Percentiles rank a stretch among this genome's conserved stretches.
These are phyloP conservation scores for Neonectria sp. DNA, from an alignment of 2,329 filamentous ascomycete species.

Conservation along the genomic window DNA sequence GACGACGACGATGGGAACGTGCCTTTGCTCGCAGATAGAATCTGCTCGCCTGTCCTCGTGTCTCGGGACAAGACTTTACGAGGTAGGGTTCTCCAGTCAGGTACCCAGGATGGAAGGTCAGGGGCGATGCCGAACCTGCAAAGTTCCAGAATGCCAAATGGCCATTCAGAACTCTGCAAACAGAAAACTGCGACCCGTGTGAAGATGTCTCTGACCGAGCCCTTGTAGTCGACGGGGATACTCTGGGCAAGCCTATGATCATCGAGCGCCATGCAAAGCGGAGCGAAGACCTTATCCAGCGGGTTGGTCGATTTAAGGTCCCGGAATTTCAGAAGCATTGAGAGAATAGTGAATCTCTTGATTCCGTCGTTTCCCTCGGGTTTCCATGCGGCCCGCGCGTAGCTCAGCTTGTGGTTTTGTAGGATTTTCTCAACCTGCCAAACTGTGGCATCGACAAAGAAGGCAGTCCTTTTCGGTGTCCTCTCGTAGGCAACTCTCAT, in stretches of 20 bases:
- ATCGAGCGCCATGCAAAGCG: constrained; percentile 5
- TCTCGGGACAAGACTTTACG: constrained; percentile 6
- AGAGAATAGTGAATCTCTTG: neutral
- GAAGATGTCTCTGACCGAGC: neutral
- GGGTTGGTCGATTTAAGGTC: constrained; percentile 9
- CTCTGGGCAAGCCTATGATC: constrained; percentile 3
- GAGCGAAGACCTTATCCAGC: constrained; percentile 13
- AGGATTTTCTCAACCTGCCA: constrained; percentile 9
- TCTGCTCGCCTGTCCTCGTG: neutral
- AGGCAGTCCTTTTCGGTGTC: neutral
- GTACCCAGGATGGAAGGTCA: constrained; percentile 9
- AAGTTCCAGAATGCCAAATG: constrained; percentile 10
- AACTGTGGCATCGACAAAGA: constrained; percentile 5
- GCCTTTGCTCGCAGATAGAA: neutral
- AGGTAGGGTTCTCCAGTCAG: constrained; percentile 14
- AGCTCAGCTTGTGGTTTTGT: constrained; percentile 1
- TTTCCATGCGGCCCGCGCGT: neutral
- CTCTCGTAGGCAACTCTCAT: neutral
- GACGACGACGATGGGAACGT: neutral
- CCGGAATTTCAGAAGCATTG: constrained; percentile 12
- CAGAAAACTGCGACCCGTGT: constrained; percentile 4
- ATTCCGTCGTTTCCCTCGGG: neutral
- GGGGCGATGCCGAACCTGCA: constrained; percentile 10
- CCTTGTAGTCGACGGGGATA: constrained; percentile 1
- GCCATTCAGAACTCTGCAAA: constrained; percentile 1